Base-by-base conservation (phyloP, 495 filamentous ascomycete genomes). In the Lichina pygmaea region DNA sequence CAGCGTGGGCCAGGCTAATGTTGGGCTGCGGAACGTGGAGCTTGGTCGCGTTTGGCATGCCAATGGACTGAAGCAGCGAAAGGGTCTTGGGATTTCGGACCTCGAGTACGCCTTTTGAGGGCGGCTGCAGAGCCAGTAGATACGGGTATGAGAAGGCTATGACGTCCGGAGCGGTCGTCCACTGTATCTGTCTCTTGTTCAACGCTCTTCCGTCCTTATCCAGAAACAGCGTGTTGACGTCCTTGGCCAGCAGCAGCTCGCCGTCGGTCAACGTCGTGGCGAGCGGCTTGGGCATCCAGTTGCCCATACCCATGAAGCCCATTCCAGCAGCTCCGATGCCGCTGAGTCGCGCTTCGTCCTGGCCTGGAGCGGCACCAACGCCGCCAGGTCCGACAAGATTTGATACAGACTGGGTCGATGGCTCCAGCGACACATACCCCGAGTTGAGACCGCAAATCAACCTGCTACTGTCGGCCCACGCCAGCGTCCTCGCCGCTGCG, bases 121-220 rank as follows among this genome's bases (percentile, higher is more conserved):
- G 71, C 30, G 78, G 64, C 54, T 92, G 86, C 5, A 99, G 65
- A 3, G 85, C 80, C 36, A 99, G 62, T 38, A 99, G 66, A 54
- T 94, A 99, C 0, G 89, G 89, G 54, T 99, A 94, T 39, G 82
- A 91, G 54, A 93, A 95, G 38, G 86, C 91, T 44, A 99, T 72
- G 41, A 77, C 71, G 49, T 92, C 85, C 2, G 89, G 91, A 0
- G 85, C 85, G 44, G 73, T 66, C 32, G 75, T 70, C 89, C 89
- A 99, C 8, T 83, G 85, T 31, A 95, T 73, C 59, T 94, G 86
- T 39, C 81, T 68, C 54, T 82, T 78, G 15, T 86, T 79, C 3
- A 92, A 55, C 0, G 84, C 67, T 47, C 81, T 84, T 1, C 85
- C 91, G 7, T 84, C 68, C 24, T 71, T 68, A 47, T 92, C 75